phyloP scores from a whole-genome alignment of 2,329 filamentous ascomycete genomes.

The Chaetomium olivaceum region DNA sequence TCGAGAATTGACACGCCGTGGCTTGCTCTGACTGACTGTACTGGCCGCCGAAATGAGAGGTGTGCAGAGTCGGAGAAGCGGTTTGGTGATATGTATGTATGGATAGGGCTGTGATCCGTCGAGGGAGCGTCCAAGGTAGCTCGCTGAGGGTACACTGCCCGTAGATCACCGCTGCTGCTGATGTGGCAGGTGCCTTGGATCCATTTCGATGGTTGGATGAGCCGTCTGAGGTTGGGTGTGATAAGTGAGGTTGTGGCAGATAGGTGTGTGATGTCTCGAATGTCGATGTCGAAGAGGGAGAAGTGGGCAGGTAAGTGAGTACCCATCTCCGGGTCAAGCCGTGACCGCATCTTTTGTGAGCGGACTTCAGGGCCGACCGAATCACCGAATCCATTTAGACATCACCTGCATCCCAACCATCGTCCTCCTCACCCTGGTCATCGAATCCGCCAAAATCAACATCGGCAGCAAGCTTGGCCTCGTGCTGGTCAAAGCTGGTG shows the following conservation, averaged over 20 bases:
- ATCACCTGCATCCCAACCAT: conserved; percentile 9
- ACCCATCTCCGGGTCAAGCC: not conserved
- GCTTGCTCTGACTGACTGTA: not conserved
- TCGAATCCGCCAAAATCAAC: conserved; percentile 7
- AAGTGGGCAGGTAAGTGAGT: not conserved
- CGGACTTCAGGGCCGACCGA: not conserved
- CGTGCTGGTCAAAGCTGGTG: conserved; percentile 1
- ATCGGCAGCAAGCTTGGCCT: not conserved
- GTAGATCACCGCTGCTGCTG: not conserved
- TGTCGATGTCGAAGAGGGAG: not conserved
- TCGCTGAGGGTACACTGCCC: not conserved
- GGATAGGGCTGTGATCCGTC: not conserved
- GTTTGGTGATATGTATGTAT: not conserved
- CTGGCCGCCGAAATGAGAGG: not conserved
- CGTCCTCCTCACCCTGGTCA: not conserved
- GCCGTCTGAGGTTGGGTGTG: not conserved
- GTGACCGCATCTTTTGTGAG: not conserved
- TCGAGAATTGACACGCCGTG: not conserved
- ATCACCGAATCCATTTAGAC: not conserved
- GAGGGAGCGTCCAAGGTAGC: not conserved
- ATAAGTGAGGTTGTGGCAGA: not conserved
- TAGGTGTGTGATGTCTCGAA: not conserved
- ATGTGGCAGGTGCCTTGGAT: not conserved
- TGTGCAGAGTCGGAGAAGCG: not conserved
- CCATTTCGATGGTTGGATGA: not conserved